Percentiles rank a stretch among this genome's conserved stretches.
Conservation (phyloP, 345 rosid genomes). For the Clarkia xantiana region DNA sequence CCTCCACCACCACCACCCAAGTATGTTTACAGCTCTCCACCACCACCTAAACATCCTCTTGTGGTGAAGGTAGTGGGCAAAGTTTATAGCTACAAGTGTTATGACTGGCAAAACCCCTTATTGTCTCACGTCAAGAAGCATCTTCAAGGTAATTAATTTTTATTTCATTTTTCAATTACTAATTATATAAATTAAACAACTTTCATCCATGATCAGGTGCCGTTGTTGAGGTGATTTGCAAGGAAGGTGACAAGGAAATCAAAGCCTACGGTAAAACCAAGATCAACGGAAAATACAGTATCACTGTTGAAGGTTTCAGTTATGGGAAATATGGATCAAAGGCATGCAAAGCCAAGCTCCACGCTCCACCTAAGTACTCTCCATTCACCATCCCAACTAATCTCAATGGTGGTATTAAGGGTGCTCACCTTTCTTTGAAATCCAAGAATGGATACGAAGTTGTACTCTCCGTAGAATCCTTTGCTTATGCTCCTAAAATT, state of each 20-base stretch:
- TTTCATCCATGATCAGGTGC: too few species aligned
- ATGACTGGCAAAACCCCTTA: conserved; percentile 4
- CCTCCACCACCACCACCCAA: neutral
- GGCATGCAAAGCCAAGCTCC: conserved; percentile 25
- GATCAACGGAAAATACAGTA: conserved; percentile 35
- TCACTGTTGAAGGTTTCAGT: conserved; percentile 11
- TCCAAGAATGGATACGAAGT: conserved; percentile 42
- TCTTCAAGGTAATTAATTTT: conserved; percentile 14
- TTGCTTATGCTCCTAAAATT: conserved; percentile 21
- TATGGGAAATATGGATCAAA: conserved; percentile 14
- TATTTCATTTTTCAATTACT: neutral
- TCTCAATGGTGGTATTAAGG: conserved; percentile 25
- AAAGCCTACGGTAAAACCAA: conserved; percentile 25
- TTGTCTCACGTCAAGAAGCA: conserved; percentile 20
- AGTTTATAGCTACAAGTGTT: conserved; percentile 15
- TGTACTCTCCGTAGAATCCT: conserved; percentile 22
- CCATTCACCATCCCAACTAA: conserved; percentile 16
- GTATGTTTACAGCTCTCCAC: neutral
- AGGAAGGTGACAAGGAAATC: conserved; percentile 7
- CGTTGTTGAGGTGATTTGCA: conserved; percentile 19
- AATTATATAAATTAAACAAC: too few species aligned
- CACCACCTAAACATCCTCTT: conserved; percentile 7
- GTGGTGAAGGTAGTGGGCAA: conserved; percentile 23
- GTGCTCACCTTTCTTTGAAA: conserved; percentile 38
- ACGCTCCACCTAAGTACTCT: conserved; percentile 12